Evolutionary conservation across 169 alveolate species (phyloP).

Genomic region (Amoebophrya sp.): DNA sequence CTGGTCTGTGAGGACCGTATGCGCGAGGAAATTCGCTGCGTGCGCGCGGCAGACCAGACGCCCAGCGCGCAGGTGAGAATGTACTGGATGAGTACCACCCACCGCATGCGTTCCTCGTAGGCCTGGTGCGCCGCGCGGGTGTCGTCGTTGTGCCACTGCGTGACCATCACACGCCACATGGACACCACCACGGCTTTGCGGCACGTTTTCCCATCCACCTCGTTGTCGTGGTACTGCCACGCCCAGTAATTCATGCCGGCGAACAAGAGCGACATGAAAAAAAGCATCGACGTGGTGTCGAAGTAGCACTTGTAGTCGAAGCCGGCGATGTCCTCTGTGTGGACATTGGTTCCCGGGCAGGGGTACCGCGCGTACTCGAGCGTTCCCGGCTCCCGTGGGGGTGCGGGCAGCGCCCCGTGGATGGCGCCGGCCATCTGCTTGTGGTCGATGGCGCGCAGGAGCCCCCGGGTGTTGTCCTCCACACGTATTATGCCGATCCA

Average conservation of each 20-base stretch:
- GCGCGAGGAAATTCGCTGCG: neutral
- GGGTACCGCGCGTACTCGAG: neutral
- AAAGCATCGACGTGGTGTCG: neutral
- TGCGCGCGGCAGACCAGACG: neutral
- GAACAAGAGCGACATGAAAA: neutral
- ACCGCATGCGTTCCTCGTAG: neutral
- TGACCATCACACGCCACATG: slow-evolving; percentile 12
- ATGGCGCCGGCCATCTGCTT: slow-evolving; percentile 9
- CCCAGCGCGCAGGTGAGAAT: neutral
- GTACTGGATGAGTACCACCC: neutral
- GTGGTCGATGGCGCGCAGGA: neutral
- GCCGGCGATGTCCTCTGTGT: neutral
- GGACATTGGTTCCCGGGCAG: slow-evolving; percentile 3
- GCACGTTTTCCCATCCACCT: neutral
- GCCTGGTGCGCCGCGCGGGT: neutral
- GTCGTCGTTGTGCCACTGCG: slow-evolving; percentile 19
- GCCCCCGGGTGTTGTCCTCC: neutral
- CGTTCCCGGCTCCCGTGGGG: neutral
- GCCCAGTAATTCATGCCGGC: neutral
- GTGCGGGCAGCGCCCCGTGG: neutral
- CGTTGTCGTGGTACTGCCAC: neutral
- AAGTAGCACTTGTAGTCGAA: neutral
- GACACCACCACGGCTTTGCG: neutral
- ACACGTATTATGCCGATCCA: neutral
- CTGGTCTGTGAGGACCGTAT: neutral